Conservation (phyloP, 768 basidiomycete species). For the Suillus sp. region DNA sequence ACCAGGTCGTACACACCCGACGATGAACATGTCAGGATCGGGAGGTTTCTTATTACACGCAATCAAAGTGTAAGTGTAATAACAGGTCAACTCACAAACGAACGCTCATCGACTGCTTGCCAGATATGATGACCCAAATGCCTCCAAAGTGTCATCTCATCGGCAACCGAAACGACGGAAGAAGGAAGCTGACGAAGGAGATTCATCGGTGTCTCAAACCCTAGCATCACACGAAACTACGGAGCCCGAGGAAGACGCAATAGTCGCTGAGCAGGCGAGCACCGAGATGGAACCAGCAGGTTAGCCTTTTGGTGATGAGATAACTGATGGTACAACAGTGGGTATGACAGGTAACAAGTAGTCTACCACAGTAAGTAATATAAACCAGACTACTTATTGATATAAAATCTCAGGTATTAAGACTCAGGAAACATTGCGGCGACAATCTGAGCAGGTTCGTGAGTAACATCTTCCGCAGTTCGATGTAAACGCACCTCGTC, state of each 20-base stretch:
- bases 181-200: conserved; percentile 17
- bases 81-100: conserved; percentile 3
- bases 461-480: neutral
- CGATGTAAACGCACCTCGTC: conserved; percentile 69
- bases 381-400: neutral
- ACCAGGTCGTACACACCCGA: conserved; percentile 96
- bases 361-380: neutral
- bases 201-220: conserved; percentile 8
- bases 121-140: conserved; percentile 68
- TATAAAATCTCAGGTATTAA: neutral
- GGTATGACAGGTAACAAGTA: conserved; percentile 1
- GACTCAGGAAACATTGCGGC: conserved; percentile 62
- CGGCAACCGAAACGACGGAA: conserved; percentile 46
- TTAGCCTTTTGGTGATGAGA: neutral
- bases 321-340: neutral
- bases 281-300: neutral
- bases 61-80: conserved; percentile 72
- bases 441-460: conserved; percentile 46
- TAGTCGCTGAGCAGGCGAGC: neutral
- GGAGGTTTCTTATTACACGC: conserved; percentile 87
- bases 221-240: neutral
- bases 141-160: conserved; percentile 53
- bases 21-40: conserved; percentile 86
- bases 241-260: neutral
- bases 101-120: conserved; percentile 2